phyloP scores from a whole-genome alignment of 257 asterid species.

The Solanum lycopersicoides region DNA sequence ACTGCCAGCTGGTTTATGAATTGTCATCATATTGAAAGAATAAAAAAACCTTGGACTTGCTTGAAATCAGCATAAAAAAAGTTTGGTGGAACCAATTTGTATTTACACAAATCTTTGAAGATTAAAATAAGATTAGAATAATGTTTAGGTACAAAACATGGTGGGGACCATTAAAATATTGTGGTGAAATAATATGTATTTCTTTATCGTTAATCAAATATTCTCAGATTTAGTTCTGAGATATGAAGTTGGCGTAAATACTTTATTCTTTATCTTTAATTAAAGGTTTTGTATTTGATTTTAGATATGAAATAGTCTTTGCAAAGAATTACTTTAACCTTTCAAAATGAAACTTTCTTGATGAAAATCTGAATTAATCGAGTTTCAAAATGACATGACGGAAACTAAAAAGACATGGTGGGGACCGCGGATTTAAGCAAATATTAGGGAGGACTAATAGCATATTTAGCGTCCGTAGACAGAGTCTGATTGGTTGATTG shows the following conservation, averaged over 20 bases:
- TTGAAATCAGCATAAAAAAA: constrained; percentile 5
- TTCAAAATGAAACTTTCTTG: background rate
- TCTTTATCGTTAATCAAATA: background rate
- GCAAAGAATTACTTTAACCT: background rate
- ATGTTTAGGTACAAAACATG: constrained; percentile 18
- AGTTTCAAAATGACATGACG: accelerated
- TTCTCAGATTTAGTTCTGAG: accelerated
- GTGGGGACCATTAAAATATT: constrained; percentile 6
- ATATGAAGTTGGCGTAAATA: background rate
- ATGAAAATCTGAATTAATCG: background rate
- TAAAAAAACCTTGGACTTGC: constrained; percentile 19
- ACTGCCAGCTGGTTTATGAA: constrained; percentile 7
- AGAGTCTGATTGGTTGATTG: constrained; percentile 15
- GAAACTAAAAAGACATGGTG: constrained; percentile 2
- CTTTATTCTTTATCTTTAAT: background rate
- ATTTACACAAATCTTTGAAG: background rate
- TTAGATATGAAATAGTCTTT: too few species aligned
- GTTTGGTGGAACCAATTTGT: constrained; percentile 13
- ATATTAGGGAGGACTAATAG: constrained; percentile 15
- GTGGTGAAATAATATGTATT: background rate
- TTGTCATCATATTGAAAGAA: constrained; percentile 2
- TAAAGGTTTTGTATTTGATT: background rate
- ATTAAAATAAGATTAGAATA: background rate
- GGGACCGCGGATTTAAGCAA: constrained; percentile 34
- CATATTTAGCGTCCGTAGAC: constrained; percentile 25